phyloP scores from a whole-genome alignment of 1,139 yeast species.

The Taphrina confusa region DNA sequence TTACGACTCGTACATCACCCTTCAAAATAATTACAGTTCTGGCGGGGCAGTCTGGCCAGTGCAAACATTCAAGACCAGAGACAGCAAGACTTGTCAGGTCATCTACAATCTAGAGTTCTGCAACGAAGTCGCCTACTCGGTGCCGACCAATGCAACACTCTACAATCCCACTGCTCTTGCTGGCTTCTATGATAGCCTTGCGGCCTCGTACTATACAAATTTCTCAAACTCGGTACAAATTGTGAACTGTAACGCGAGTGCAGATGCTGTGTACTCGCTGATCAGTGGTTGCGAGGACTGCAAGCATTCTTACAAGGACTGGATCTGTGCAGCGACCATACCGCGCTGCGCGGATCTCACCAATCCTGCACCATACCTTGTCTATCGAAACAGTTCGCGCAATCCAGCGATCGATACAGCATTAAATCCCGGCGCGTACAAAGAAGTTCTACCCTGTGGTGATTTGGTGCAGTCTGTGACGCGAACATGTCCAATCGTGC shows the following conservation, averaged over 20 bases:
- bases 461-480: constrained; percentile 77
- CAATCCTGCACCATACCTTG: constrained; percentile 32
- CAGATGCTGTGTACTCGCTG: constrained; percentile 65
- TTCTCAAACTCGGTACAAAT: constrained; percentile 77
- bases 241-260: constrained; percentile 70
- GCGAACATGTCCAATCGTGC: constrained; percentile 76
- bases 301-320: constrained; percentile 66
- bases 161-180: constrained; percentile 47
- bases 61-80: constrained; percentile 63
- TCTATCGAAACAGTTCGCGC: constrained; percentile 58
- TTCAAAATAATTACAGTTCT: constrained; percentile 47
- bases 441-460: constrained; percentile 82
- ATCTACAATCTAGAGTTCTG: constrained; percentile 78
- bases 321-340: constrained; percentile 90
- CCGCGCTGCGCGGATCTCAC: constrained; percentile 68
- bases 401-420: constrained; percentile 52
- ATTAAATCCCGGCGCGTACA: constrained; percentile 67
- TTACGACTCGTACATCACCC: constrained; percentile 67
- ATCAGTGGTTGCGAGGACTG: constrained; percentile 79
- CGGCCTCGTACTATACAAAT: constrained; percentile 58
- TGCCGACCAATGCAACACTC: constrained; percentile 59
- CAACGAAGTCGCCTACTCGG: constrained; percentile 78
- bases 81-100: constrained; percentile 61
- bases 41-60: constrained; percentile 67
- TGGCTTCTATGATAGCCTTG: constrained; percentile 63